Percentiles rank a stretch among this genome's conserved stretches.
phyloP scores from a whole-genome alignment of 2,329 filamentous ascomycete genomes.

The Beauveria australis region DNA sequence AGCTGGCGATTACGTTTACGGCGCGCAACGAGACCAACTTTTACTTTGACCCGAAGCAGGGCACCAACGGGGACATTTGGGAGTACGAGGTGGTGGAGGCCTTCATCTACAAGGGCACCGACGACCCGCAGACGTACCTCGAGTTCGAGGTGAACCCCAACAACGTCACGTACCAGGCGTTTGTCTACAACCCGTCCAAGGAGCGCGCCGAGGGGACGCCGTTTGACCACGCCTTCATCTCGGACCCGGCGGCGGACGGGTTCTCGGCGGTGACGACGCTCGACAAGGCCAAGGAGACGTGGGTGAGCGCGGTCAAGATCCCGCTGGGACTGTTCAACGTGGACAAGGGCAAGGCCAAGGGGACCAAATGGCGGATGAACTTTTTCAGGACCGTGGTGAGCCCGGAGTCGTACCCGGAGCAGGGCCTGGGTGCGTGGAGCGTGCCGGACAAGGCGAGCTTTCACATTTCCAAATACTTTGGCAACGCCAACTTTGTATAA shows the following conservation, averaged over 20 bases:
- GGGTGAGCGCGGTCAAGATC: slow-evolving; percentile 33
- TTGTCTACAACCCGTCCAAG: slow-evolving; percentile 43
- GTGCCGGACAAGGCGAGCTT: slow-evolving; percentile 37
- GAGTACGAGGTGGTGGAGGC: slow-evolving; percentile 43
- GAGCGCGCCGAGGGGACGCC: slow-evolving; percentile 31
- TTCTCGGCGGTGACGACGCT: slow-evolving; percentile 32
- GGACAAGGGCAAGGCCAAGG: slow-evolving; percentile 31
- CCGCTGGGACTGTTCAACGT: slow-evolving; percentile 44
- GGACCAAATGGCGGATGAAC: slow-evolving; percentile 43
- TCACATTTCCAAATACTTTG: slow-evolving; percentile 39
- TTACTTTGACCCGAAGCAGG: slow-evolving; percentile 34
- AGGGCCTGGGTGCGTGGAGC: slow-evolving; percentile 38
- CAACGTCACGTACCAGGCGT: slow-evolving; percentile 43
- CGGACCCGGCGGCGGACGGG: slow-evolving; percentile 32
- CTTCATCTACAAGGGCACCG: slow-evolving; percentile 37
- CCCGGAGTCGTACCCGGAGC: slow-evolving; percentile 34
- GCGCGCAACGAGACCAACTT: slow-evolving; percentile 38
- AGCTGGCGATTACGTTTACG: slow-evolving; percentile 34
- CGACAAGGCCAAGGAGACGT: slow-evolving; percentile 26
- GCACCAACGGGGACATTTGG: slow-evolving; percentile 39
- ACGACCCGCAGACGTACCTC: slow-evolving; percentile 40
- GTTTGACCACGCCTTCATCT: slow-evolving; percentile 36
- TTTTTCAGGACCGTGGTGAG: slow-evolving; percentile 41
- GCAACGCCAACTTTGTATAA: slow-evolving; percentile 30
- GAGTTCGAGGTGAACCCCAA: slow-evolving; percentile 44